Base-by-base conservation (phyloP, 1,284 basidiomycete species). In the Inonotus hispidus region DNA sequence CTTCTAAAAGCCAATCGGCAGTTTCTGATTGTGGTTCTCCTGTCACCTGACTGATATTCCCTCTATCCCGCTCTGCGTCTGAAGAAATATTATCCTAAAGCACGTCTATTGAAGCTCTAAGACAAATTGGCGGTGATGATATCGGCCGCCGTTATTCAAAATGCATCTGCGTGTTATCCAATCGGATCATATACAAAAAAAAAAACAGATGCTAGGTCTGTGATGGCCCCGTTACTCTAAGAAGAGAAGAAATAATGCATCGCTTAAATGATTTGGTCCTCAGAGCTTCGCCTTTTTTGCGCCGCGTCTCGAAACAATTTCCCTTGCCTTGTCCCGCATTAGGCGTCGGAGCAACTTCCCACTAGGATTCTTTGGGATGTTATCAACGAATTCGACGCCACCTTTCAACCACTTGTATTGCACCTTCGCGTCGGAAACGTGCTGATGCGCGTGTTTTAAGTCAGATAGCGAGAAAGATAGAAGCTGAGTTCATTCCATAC, bases 301-400 rank as follows among this genome's bases (percentile, higher is more conserved):
- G 21, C 50, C 49, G 47, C 60, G 46, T n/a, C 43, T 58, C 10
- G 50, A 47, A 13, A 52, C 59, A 19, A 65, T 27, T 49, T 57
- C 64, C 56, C 60, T 66, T 1, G 82, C 83, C 25, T 75, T 72
- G 6, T 84, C 84, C 19, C 84, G 76, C 61, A 87, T 64, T 29
- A 85, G 71, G 3, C 84, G 75, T 37, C 85, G 73, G 60, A 86
- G 71, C 0, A 88, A 76, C 70, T 88, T 88, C 35, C 87, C 87
- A 46, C 83, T 85, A 6, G 88, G 83, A 66, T 84, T 89, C 77
- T 86, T 91, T 3, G 88, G 88, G 55, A 92, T 83, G 0, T 68
- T 72, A 50, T 88, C 82, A 27, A 88, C 74, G 63, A 91, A 85
- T 66, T 84, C 82, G 4, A 92, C 77, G 2, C 85, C 88, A 16